A percentile compares a stretch with the other conserved stretches of the same genome.
These are phyloP conservation scores for Didymella sp. DNA, from an alignment of 2,329 filamentous ascomycete species.

Conservation along the genomic window DNA sequence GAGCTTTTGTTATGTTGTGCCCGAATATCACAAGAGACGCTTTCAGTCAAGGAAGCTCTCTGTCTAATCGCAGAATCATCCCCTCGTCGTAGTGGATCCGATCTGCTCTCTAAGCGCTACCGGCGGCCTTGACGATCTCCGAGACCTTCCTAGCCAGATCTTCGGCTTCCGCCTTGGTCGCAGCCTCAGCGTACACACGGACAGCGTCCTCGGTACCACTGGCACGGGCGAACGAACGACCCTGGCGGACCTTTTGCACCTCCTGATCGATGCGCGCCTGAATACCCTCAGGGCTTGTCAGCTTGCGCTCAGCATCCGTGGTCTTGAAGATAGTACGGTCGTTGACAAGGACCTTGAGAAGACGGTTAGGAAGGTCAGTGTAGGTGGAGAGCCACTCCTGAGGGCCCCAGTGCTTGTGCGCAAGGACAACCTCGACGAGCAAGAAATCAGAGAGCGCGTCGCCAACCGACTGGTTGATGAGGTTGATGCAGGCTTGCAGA, in stretches of 20 bases:
- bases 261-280: slow-evolving; percentile 87
- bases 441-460: slow-evolving; percentile 96
- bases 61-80: slow-evolving; percentile 10
- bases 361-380: slow-evolving; percentile 89
- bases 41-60: neutral
- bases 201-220: slow-evolving; percentile 96
- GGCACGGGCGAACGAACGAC: slow-evolving; percentile 87
- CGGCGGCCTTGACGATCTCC: slow-evolving; percentile 67
- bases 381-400: slow-evolving; percentile 94
- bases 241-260: slow-evolving; percentile 89
- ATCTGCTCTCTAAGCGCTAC: slow-evolving; percentile 28
- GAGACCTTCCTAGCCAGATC: slow-evolving; percentile 87
- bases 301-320: slow-evolving; percentile 87
- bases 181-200: slow-evolving; percentile 93
- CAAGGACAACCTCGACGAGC: slow-evolving; percentile 92
- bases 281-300: slow-evolving; percentile 78
- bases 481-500: slow-evolving; percentile 79
- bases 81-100: slow-evolving; percentile 14
- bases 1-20: neutral
- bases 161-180: slow-evolving; percentile 86
- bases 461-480: slow-evolving; percentile 98
- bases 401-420: slow-evolving; percentile 90
- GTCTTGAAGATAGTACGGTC: slow-evolving; percentile 91
- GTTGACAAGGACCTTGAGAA: slow-evolving; percentile 89
- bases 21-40: neutral